Evolutionary conservation across 202 grass and related monocot genomes (phyloP), one percentile per base, ranked within the genome.

Genomic region (Zizania palustris): DNA sequence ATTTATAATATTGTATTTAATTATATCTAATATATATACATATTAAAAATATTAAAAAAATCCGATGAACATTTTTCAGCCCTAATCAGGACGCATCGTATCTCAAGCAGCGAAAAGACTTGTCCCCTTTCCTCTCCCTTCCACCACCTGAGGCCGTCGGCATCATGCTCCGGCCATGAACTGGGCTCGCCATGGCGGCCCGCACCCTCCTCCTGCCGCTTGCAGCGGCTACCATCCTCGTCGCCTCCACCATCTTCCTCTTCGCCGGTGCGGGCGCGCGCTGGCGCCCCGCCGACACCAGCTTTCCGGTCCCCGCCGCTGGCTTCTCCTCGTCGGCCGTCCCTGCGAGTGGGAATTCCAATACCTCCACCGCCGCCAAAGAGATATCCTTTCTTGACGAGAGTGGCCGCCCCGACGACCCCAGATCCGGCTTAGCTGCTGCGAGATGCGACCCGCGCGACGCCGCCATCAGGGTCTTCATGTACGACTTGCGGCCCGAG

Each of bases 401-500:
- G 64, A 80, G 71, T 71, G 81, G 86, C 70, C 48, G 0, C 5
- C 86, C 86, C 40, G 81, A 88, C 34, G 86, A 84, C 50, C 64
- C 86, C 48, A 12, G 4, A 61, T 65, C 84, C 13, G 22, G 33
- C 51, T 73, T 67, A 16, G 54, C 38, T 1, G 14, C 70, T 3
- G 56, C 39, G 63, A 73, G 79, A 73, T 94, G 95, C 70, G 77
- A 83, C 73, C 80, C 87, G 15, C 42, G 75, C 43, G 77, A 48
- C 1, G 70, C 88, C 7, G n/a, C 86, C 5, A 13, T 94, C 73
- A 92, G 80, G 79, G 87, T 97, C 3, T 97, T 92, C 60, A 83
- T 97, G 89, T 94, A 92, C 86, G 87, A 98, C 83, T 42, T 92
- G 66, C 89, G 87, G 16, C 85, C 87, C 2, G 91, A 95, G 70